phyloP scores from a whole-genome alignment of 1,284 basidiomycete species.

The Ustilago shanxiensis region DNA sequence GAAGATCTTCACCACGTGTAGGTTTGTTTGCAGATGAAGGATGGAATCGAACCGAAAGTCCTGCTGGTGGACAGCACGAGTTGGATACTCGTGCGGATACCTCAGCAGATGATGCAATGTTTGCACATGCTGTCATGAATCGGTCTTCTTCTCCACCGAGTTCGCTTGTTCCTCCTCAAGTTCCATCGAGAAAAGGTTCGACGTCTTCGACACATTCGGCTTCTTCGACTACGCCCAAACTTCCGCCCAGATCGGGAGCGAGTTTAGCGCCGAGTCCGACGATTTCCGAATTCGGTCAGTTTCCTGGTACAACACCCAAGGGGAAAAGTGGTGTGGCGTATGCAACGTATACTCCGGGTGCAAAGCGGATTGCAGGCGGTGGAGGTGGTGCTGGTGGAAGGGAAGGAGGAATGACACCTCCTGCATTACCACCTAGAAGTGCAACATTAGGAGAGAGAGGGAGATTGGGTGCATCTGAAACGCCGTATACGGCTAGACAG shows the following conservation, averaged over 20 bases:
- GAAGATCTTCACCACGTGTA: conserved; percentile 16
- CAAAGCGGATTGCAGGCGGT: conserved; percentile 4
- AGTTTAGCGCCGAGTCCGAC: conserved; percentile 34
- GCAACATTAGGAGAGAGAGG: conserved; percentile 30
- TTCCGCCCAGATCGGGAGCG: conserved; percentile 30
- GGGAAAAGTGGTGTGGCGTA: conserved; percentile 18
- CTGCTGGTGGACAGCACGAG: too few species aligned
- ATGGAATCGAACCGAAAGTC: conserved; percentile 9
- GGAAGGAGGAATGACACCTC: conserved; percentile 18
- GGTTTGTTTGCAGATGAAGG: not conserved
- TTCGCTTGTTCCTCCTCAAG: conserved; percentile 10
- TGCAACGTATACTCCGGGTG: conserved; percentile 44
- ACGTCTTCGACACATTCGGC: conserved; percentile 24
- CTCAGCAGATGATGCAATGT: conserved; percentile 35
- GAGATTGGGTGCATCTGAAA: not conserved
- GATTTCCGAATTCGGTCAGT: conserved; percentile 43
- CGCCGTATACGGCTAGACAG: conserved; percentile 15
- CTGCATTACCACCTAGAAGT: conserved; percentile 43
- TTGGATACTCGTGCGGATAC: too few species aligned
- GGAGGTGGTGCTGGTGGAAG: not conserved
- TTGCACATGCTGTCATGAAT: conserved; percentile 32
- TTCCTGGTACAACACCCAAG: conserved; percentile 11
- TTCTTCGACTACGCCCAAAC: conserved; percentile 10
- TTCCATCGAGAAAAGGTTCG: conserved; percentile 29
- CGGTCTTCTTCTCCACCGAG: not conserved